These are phyloP conservation scores for Lepiota venenata DNA, from an alignment of 768 basidiomycete genomes.

Conservation along the genomic window DNA sequence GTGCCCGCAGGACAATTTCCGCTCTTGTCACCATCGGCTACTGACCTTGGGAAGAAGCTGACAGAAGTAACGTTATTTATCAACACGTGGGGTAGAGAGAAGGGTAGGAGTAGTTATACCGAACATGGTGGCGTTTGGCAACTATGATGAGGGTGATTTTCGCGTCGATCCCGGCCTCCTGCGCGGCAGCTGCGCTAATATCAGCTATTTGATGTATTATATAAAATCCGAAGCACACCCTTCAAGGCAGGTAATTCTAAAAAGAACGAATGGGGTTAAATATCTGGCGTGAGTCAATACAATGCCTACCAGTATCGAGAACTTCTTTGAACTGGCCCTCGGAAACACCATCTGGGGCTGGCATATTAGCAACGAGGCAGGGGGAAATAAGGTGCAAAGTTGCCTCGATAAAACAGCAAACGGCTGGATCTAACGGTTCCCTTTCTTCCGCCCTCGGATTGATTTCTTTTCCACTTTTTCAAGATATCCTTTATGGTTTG, in stretches of 20 bases:
- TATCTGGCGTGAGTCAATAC: neutral
- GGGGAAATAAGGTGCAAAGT: constrained; percentile 18
- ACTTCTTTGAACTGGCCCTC: constrained; percentile 47
- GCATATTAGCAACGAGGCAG: constrained; percentile 3
- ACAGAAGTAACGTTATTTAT: neutral
- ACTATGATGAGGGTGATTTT: constrained; percentile 79
- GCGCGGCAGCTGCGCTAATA: constrained; percentile 55
- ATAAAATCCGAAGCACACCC: constrained; percentile 31
- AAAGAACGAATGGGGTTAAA: constrained; percentile 1
- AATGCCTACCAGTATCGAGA: constrained; percentile 49
- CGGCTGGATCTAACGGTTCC: constrained; percentile 42
- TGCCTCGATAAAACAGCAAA: constrained; percentile 69
- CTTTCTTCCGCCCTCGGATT: constrained; percentile 41
- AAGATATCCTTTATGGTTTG: constrained; percentile 45
- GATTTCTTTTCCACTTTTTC: constrained; percentile 50
- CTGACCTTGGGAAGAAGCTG: constrained; percentile 15
- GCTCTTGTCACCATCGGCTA: constrained; percentile 43
- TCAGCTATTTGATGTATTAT: neutral
- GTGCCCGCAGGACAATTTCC: constrained; percentile 79
- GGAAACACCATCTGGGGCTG: constrained; percentile 41
- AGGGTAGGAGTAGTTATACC: constrained; percentile 19
- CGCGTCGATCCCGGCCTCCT: constrained; percentile 48
- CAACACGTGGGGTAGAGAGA: neutral
- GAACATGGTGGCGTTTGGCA: constrained; percentile 71
- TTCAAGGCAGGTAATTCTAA: constrained; percentile 59